Percentiles rank a stretch among this genome's conserved stretches.
These are phyloP conservation scores for Suillus decipiens DNA, from an alignment of 768 basidiomycete species.

Conservation along the genomic window DNA sequence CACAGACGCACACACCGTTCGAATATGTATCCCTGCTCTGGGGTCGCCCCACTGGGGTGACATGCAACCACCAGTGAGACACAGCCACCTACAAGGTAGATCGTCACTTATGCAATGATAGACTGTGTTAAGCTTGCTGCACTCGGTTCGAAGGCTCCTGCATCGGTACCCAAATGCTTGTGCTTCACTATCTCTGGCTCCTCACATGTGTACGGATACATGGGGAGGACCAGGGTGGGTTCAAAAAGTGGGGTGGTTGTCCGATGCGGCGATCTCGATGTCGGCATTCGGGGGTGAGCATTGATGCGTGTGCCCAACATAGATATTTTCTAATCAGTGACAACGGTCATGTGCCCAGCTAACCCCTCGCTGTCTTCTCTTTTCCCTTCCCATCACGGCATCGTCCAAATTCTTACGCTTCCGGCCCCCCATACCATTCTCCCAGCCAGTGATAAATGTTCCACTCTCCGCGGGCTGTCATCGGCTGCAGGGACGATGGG, in stretches of 20 bases:
- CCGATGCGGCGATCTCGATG: constrained; percentile 74
- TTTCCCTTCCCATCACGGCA: constrained; percentile 87
- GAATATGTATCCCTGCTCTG: constrained; percentile 63
- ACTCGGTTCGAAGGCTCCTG: constrained; percentile 62
- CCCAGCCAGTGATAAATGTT: constrained; percentile 80
- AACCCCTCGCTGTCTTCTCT: constrained; percentile 72
- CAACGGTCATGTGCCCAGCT: constrained; percentile 43
- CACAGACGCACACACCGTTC: constrained; percentile 38
- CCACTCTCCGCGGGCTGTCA: constrained; percentile 78
- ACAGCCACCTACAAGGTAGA: not conserved
- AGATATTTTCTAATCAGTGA: constrained; percentile 10
- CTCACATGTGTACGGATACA: constrained; percentile 57
- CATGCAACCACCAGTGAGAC: constrained; percentile 51
- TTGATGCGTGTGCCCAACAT: constrained; percentile 8
- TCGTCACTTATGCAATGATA: not conserved
- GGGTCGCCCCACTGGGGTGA: constrained; percentile 76
- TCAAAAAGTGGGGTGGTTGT: constrained; percentile 76
- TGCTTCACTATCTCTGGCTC: constrained; percentile 66
- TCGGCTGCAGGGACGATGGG: constrained; percentile 50
- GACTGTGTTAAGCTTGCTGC: constrained; percentile 75
- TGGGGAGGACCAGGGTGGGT: constrained; percentile 74
- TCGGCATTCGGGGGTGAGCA: constrained; percentile 76
- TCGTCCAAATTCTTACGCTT: constrained; percentile 74
- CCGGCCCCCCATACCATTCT: constrained; percentile 75
- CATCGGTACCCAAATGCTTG: constrained; percentile 60